phyloP scores from a whole-genome alignment of 768 basidiomycete genomes.

The Boletus tylopilopsis region DNA sequence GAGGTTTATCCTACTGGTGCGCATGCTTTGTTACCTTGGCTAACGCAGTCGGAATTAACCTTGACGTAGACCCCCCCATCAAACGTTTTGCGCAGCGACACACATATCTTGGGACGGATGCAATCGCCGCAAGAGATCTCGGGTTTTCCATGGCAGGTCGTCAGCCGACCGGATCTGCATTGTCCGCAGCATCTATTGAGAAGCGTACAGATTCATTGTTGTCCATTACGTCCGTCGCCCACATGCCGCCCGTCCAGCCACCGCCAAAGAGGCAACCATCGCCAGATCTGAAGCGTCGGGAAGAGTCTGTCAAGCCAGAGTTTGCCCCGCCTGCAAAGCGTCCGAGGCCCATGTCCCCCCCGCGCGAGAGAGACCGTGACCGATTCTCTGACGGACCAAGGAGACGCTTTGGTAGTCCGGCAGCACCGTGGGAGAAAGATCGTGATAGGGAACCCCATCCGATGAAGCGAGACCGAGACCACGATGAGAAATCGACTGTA shows the following conservation, averaged over 20 bases:
- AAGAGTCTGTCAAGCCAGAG: constrained; percentile 38
- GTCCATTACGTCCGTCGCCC: constrained; percentile 29
- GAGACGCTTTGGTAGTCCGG: constrained; percentile 39
- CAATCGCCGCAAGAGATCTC: constrained; percentile 84
- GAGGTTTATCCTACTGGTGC: constrained; percentile 84
- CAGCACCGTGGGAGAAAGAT: constrained; percentile 42
- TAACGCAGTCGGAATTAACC: neutral
- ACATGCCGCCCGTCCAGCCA: constrained; percentile 22
- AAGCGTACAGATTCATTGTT: constrained; percentile 36
- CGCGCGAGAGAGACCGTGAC: constrained; percentile 49
- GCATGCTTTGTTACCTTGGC: constrained; percentile 19
- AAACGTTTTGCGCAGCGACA: constrained; percentile 89
- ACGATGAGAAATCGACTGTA: constrained; percentile 46
- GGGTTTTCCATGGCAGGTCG: constrained; percentile 61
- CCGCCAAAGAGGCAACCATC: constrained; percentile 30
- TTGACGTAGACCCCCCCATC: constrained; percentile 70
- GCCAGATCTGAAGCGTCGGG: constrained; percentile 39
- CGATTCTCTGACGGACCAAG: constrained; percentile 37
- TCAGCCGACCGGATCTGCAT: constrained; percentile 19
- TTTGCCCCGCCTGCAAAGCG: constrained; percentile 42
- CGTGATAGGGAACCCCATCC: constrained; percentile 41
- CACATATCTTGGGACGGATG: constrained; percentile 68
- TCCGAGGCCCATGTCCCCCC: constrained; percentile 44
- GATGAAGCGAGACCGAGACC: constrained; percentile 36
- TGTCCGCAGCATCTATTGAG: constrained; percentile 25